These are phyloP conservation scores for Serendipita sp. DNA, from an alignment of 768 basidiomycete genomes.

Conservation along the genomic window DNA sequence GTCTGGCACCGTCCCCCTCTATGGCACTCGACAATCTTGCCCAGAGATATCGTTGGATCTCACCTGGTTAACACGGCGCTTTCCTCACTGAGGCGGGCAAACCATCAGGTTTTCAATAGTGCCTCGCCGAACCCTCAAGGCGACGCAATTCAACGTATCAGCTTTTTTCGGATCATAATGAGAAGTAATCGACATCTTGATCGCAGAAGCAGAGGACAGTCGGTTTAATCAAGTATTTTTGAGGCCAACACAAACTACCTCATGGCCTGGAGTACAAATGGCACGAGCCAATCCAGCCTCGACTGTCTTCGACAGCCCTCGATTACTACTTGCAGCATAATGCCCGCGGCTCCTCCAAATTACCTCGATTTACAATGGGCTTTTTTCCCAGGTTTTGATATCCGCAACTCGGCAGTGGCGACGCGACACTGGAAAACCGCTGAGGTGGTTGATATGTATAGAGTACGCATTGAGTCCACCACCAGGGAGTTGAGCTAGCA, in stretches of 20 bases:
- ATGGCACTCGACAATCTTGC: not conserved
- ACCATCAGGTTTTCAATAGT: not conserved
- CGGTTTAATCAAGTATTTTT: not conserved
- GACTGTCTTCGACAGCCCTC: not conserved
- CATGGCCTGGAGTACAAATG: constrained; percentile 5
- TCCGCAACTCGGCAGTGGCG: constrained; percentile 5
- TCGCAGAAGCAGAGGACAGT: not conserved
- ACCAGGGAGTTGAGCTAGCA: not conserved
- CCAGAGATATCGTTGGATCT: not conserved
- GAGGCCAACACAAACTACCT: not conserved
- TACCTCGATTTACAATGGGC: not conserved
- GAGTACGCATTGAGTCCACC: not conserved
- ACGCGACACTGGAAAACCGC: not conserved
- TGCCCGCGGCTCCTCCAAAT: not conserved
- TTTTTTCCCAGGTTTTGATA: not conserved
- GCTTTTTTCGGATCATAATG: too few species aligned
- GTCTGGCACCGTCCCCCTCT: not conserved
- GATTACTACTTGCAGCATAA: not conserved
- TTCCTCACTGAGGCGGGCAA: not conserved
- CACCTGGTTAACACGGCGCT: not conserved
- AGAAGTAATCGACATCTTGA: not conserved
- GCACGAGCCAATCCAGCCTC: not conserved
- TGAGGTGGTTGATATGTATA: not conserved
- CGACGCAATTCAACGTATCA: not conserved
- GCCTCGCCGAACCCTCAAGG: constrained; percentile 2